Evolutionary conservation across 2,329 filamentous ascomycete genomes (phyloP), one percentile per base, ranked within the genome.

Genomic region (Xylariales sp.): DNA sequence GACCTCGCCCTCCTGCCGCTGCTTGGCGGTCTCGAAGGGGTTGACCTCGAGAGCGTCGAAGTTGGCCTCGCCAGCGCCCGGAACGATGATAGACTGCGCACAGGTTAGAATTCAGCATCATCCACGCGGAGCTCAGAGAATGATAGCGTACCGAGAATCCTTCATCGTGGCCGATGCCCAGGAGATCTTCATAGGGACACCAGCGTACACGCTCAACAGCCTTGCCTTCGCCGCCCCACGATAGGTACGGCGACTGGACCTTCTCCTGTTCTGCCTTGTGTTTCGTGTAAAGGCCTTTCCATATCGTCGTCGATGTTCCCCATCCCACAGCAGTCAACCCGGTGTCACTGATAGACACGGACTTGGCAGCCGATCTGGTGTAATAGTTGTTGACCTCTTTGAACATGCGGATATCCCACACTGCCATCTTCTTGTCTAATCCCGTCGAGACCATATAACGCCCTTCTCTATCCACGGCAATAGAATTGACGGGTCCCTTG

Each of bases 11-110:
- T 98, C 93, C 62, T 94, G 90, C 53, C 93, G 80, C 67, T 97
- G 90, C 66, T 93, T 94, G 54, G 72, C 76, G 37, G 85, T 95
- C 67, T 97, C 93, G 74, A 91, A 97, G 23, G 93, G 93, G 69
- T 98, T 98, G 51, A 83, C 74, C 63, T 98, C 93, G 38, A 96
- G 71, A 3, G 89, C 86, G 61, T 98, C 93, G 59, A 87, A 96
- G 74, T 97, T 97, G 58, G 93, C 82, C 62, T 98, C 93, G 45
- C 93, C 93, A n/a, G 91, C 86, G 33, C 93, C 93, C 6, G 93
- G 93, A 2, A 97, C 81, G 50, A 98, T 79, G 56, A 96, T 79
- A 40, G 85, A 93, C 13, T 85, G 86, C 67, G 97, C 97, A 12
- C 93, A 93, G 43, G 82, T 70, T 23, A 25, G 11, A 37, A 18